Base-by-base conservation (phyloP, 2,329 filamentous ascomycete genomes). In the Dactylonectria macrodidyma region DNA sequence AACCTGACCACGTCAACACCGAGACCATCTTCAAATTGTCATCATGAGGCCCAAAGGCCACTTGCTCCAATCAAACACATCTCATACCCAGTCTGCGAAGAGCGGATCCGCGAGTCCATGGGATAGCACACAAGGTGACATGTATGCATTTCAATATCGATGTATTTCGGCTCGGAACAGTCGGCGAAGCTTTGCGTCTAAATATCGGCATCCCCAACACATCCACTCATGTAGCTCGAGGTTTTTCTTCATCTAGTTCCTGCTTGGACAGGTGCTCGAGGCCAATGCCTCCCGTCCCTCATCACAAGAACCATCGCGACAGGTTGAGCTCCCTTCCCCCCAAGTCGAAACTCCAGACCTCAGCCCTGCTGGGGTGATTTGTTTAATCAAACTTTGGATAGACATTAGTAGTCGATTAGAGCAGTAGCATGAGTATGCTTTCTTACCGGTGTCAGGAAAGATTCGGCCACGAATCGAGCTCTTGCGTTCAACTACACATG, bases 401-500 rank as follows among this genome's bases (percentile, higher is more conserved):
- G 22, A 14, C n/a, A 67, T 76, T 50, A 76, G 68, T 33, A 33
- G 6, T 33, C 14, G 12, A 34, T 14, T 14, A 2, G 5, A 36
- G 59, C 48, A 19, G 3, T 19, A n/a, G 14, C 22, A 8, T 19
- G 10, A 33, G 9, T 34, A 44, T 44, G 33, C 3, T 14, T 50
- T 79, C 85, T 80, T 87, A 96, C 93, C 68, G 95, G 96, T 79
- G 95, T 98, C 83, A 99, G 85, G 88, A 99, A 99, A 67, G 96
- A 98, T 84, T 99, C 96, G 55, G 96, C 96, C 59, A 99, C 95
- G 80, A 98, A 99, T 87, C 96, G 92, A 81, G 96, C 96, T 83
- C 96, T 90, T 64, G 96, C 95, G 81, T 99, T 99, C 81, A 99
- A 86, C 95, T 98, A 78, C 14, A 60, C 36, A 33, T 22, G 12